Evolutionary conservation across 2,329 filamentous ascomycete species (phyloP).

Genomic region (Xylaria sp.): DNA sequence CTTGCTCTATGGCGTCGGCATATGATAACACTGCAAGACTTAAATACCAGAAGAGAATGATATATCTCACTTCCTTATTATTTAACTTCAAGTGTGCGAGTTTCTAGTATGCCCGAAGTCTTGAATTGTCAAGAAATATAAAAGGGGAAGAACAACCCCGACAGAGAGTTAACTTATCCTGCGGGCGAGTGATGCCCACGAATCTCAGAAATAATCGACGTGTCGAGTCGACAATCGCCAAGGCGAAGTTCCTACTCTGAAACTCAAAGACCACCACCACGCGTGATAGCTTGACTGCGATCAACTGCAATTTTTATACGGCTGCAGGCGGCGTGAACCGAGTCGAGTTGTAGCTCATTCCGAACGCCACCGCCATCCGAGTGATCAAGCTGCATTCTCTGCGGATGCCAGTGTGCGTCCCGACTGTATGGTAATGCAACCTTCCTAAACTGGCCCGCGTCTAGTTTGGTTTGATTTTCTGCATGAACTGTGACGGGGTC

Average conservation of each 20-base stretch:
- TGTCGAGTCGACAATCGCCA: background rate
- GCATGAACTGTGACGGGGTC: conserved; percentile 2
- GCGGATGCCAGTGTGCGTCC: conserved; percentile 4
- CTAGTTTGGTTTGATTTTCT: background rate
- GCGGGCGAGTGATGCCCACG: background rate
- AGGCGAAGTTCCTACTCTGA: background rate
- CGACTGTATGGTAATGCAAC: conserved; percentile 22
- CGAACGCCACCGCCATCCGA: background rate
- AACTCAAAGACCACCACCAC: background rate
- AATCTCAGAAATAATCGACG: background rate
- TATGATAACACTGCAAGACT: background rate
- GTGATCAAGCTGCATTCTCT: background rate
- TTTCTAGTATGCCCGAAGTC: background rate
- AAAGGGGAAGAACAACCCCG: background rate
- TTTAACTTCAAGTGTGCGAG: background rate
- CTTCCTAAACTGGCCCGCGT: conserved; percentile 24
- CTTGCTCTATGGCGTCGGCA: conserved; percentile 14
- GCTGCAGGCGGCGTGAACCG: background rate
- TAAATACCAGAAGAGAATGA: conserved; percentile 5
- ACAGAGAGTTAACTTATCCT: background rate
- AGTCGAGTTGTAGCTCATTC: background rate
- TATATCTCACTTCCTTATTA: background rate
- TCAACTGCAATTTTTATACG: no score
- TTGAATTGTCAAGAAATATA: background rate
- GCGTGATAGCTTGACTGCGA: background rate